phyloP scores from a whole-genome alignment of 495 filamentous ascomycete genomes.

The Beverwykella pulmonaria region DNA sequence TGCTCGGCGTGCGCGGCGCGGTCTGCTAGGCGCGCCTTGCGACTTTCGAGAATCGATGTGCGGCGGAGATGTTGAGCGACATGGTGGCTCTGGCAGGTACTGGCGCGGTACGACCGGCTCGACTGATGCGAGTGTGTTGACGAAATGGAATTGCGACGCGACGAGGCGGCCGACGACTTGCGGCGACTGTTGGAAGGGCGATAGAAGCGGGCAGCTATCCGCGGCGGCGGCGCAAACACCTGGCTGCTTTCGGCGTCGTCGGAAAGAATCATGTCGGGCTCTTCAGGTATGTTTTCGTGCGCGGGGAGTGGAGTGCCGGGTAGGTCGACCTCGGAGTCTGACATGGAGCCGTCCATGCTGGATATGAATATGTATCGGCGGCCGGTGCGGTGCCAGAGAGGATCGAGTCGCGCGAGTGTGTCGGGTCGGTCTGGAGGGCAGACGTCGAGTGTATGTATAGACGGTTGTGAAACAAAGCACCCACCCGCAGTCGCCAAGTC shows the following conservation, averaged over 20 bases:
- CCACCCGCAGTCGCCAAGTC: constrained; percentile 1
- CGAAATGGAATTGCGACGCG: constrained; percentile 85
- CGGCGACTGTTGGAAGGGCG: constrained; percentile 68
- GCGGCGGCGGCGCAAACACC: constrained; percentile 70
- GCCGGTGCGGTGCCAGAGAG: neutral
- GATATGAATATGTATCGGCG: neutral
- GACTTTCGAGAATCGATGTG: constrained; percentile 86
- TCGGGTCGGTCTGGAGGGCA: constrained; percentile 11
- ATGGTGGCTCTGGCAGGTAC: constrained; percentile 72
- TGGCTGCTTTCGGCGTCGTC: constrained; percentile 36
- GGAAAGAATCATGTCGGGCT: constrained; percentile 41
- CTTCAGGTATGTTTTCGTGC: constrained; percentile 43
- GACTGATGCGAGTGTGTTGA: constrained; percentile 79
- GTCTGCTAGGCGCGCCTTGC: constrained; percentile 90
- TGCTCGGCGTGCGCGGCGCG: constrained; percentile 94
- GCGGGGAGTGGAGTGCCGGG: constrained; percentile 12
- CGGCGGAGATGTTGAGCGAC: constrained; percentile 89
- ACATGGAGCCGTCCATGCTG: constrained; percentile 27
- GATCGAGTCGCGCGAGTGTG: constrained; percentile 13
- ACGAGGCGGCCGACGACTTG: constrained; percentile 82
- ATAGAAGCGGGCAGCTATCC: constrained; percentile 85
- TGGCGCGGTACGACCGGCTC: constrained; percentile 59
- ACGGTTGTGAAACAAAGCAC: constrained; percentile 35
- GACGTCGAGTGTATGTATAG: constrained; percentile 6
- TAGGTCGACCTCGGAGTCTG: constrained; percentile 30